Percentiles rank a stretch among this genome's conserved stretches.
phyloP scores from a whole-genome alignment of 768 basidiomycete genomes.

The Clitopilus hobsonii region DNA sequence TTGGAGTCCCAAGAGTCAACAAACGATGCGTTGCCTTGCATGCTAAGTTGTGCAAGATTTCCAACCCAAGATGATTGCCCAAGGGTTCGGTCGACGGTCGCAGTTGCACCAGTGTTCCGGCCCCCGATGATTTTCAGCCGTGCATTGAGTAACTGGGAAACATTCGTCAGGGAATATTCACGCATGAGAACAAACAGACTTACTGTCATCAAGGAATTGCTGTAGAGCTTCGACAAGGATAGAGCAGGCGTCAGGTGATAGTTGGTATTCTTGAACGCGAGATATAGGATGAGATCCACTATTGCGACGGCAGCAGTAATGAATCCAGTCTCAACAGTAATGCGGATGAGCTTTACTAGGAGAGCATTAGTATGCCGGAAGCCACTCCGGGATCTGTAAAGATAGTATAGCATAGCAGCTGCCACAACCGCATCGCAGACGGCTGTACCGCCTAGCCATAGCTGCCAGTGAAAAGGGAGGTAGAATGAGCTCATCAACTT shows the following conservation, averaged over 20 bases:
- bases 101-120: no score
- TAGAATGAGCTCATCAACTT: neutral
- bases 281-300: conserved; percentile 16
- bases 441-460: conserved; percentile 17
- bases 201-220: conserved; percentile 18
- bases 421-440: conserved; percentile 18
- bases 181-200: no score
- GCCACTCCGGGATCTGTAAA: conserved; percentile 14
- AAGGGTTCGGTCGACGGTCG: no score
- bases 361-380: conserved; percentile 14
- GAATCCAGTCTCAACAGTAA: conserved; percentile 19
- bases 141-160: no score
- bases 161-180: no score
- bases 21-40: no score
- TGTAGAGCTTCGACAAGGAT: conserved; percentile 18
- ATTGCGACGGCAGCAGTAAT: conserved; percentile 17
- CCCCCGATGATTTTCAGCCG: no score
- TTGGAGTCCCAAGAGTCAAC: no score
- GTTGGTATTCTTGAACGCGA: conserved; percentile 14
- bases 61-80: no score
- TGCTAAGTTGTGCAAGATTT: no score
- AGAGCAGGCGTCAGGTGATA: conserved; percentile 19
- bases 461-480: conserved; percentile 4
- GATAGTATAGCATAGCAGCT: conserved; percentile 16
- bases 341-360: conserved; percentile 13